Base-by-base conservation (phyloP, 345 rosid genomes). In the Salix arbutifolia region DNA sequence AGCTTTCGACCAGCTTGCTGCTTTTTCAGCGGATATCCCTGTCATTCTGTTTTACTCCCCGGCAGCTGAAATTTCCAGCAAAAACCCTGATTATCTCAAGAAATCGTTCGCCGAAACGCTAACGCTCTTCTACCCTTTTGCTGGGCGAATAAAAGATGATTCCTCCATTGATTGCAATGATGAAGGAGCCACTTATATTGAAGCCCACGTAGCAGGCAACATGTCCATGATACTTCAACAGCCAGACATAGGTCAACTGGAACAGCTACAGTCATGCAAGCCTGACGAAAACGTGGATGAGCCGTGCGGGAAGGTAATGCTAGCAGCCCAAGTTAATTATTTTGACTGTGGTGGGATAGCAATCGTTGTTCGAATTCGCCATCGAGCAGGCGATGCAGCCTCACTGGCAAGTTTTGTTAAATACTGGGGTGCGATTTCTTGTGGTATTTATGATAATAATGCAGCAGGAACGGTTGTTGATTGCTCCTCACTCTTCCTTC, bases 401-500 rank as follows among this genome's bases (percentile, higher is more conserved):
- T 42, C 80, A 3, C 21, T 37, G 3, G 68, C 72, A 12, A 5
- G 52, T 31, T 81, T 77, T n/a, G 40, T 78, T 4, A 64, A 74
- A 5, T 53, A n/a, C 2, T 77, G 84, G 84, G 72, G 65, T 19
- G 23, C 28, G 8, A n/a, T 58, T 18, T 62, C 69, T 62, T 5
- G 44, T 4, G 73, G 73, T 3, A 0, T 42, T 33, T 52, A 5
- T 3, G 11, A 70, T 1, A 9, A 11, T 66, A 10, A 8, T 23
- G 11, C 25, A n/a, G n/a, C 83, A 4, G 28, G 61, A 18, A 72
- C 76, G 12, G 53, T 83, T 19, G 74, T 11, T 30, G 82, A 80
- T 70, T 70, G 79, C 72, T 76, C 60, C 4, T 30, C 73, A 5
- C 33, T 83, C 6, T 84, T 86, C 68, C 86, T 80, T n/a, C 84